phyloP scores from a whole-genome alignment of 208 protist genomes.

The Angomonas deanei region DNA sequence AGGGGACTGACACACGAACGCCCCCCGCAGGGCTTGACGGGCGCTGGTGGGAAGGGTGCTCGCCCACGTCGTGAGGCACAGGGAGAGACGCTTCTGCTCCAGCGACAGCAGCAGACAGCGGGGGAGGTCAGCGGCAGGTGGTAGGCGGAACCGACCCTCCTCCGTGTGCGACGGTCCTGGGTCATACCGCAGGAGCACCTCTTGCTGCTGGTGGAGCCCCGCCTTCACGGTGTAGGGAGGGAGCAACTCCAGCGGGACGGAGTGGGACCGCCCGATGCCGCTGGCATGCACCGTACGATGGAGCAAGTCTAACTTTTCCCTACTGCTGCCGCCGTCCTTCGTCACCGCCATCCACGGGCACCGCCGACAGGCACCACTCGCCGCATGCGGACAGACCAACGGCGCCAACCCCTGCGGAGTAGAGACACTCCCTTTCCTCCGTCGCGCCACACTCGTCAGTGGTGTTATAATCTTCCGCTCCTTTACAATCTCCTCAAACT shows the following conservation, averaged over 20 bases:
- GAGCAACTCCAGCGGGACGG: constrained; percentile 16
- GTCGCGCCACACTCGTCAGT: background rate
- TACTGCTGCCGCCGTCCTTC: constrained; percentile 23
- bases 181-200: constrained; percentile 40
- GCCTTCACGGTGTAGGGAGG: constrained; percentile 36
- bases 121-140: background rate
- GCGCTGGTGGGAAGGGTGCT: constrained; percentile 28
- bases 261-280: constrained; percentile 1
- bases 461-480: background rate
- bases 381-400: constrained; percentile 29
- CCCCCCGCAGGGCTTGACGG: constrained; percentile 31
- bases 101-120: constrained; percentile 57
- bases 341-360: constrained; percentile 78
- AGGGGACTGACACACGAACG: constrained; percentile 46
- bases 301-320: constrained; percentile 25
- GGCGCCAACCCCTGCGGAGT: background rate
- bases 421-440: background rate
- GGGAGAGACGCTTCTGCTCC: constrained; percentile 68
- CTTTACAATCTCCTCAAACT: background rate
- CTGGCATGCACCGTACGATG: constrained; percentile 5
- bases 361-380: constrained; percentile 22
- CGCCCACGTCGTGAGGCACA: constrained; percentile 49
- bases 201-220: constrained; percentile 31
- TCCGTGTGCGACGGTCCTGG: too few species aligned
- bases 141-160: background rate